Evolutionary conservation across 108 stramenopile genomes (phyloP).

Genomic region (Fistulifera solaris): DNA sequence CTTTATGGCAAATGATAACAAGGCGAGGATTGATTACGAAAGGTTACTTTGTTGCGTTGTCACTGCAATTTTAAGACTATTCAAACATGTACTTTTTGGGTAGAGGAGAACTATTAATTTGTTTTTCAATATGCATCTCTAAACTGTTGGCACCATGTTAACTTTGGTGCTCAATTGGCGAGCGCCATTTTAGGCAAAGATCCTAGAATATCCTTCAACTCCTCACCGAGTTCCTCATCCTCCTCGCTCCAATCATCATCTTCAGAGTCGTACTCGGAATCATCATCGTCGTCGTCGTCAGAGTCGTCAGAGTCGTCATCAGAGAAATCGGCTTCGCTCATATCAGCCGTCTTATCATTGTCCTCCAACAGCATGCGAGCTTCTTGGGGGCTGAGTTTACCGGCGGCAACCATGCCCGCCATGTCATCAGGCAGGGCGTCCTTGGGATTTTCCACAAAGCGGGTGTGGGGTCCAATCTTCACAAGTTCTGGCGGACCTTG

Average conservation of each 20-base stretch:
- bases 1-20: constrained; percentile 42
- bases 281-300: constrained; percentile 1
- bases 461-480: background rate
- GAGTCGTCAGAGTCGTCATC: background rate
- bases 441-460: constrained; percentile 16
- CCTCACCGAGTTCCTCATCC: background rate
- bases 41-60: too few relatives aligned
- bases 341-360: background rate
- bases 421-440: constrained; percentile 21
- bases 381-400: constrained; percentile 23
- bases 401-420: constrained; percentile 28
- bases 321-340: constrained; percentile 1
- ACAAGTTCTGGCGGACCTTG: constrained; percentile 20
- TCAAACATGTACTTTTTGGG: too few relatives aligned
- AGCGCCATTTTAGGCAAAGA: too few relatives aligned
- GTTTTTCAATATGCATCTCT: too few relatives aligned
- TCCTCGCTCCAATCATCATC: constrained; percentile 1
- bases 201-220: background rate
- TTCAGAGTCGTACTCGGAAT: background rate
- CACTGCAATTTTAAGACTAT: too few relatives aligned
- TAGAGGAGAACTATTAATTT: too few relatives aligned
- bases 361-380: constrained; percentile 10
- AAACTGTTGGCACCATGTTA: too few relatives aligned
- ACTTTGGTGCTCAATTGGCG: too few relatives aligned
- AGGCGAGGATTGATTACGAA: too few relatives aligned